These are phyloP conservation scores for Lantana camara DNA, from an alignment of 257 asterid species.

Conservation along the genomic window DNA sequence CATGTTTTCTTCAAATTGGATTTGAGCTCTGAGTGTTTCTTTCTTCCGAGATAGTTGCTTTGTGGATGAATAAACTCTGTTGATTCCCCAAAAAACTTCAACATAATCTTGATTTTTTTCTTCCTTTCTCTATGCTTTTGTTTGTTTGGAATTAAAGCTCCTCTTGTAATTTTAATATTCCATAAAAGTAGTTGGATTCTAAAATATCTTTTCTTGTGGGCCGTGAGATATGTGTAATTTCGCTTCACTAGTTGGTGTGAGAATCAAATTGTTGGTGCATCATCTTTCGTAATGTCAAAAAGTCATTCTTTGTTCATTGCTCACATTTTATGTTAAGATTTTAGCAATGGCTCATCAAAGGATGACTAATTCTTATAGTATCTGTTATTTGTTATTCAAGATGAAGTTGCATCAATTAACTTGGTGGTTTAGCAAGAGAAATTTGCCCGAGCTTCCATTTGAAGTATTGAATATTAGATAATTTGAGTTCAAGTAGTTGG, in stretches of 20 bases:
- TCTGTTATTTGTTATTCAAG: conserved; percentile 8
- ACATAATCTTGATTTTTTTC: too few relatives aligned
- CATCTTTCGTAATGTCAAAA: conserved; percentile 18
- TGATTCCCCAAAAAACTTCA: too few relatives aligned
- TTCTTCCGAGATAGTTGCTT: background rate
- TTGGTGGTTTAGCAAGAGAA: conserved; percentile 7
- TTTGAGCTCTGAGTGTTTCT: background rate
- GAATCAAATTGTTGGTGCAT: background rate
- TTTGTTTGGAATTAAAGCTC: too few relatives aligned
- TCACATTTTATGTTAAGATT: background rate
- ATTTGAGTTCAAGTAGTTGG: background rate
- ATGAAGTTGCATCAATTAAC: background rate
- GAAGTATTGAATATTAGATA: background rate
- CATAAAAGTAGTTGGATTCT: background rate
- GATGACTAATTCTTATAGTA: background rate
- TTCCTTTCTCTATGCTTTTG: too few relatives aligned
- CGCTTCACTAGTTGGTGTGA: background rate
- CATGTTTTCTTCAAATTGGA: conserved; percentile 5
- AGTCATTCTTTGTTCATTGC: conserved; percentile 1
- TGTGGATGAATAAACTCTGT: background rate
- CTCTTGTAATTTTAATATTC: too few relatives aligned
- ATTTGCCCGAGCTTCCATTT: background rate
- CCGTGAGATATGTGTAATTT: background rate
- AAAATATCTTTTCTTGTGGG: background rate
- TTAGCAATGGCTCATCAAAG: conserved; percentile 11